Evolutionary conservation across 805 yeast genomes (phyloP), one percentile per base, ranked within the genome.

Genomic region (Kregervanrija pseudodelftensis): DNA sequence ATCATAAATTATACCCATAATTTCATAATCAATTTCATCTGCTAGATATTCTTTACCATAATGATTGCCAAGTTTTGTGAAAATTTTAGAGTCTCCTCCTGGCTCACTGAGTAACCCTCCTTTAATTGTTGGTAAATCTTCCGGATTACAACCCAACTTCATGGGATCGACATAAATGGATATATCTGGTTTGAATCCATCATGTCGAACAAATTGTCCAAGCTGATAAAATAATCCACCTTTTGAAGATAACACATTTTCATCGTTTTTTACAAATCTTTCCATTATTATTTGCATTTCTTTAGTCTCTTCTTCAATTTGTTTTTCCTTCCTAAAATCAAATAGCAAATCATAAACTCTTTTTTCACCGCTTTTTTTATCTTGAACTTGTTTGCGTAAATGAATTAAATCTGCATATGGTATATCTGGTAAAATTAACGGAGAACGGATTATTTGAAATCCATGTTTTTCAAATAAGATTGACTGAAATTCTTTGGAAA

Each of bases 201-300:
- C n/a, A 1, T 14, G 22, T 32, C 34, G 15, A 4, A 37, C 34
- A 14, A 48, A 45, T 4, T 39, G 33, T 7, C 52, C 52, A 31
- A 49, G 16, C 9, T 41, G 31, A 28, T 49, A 49, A 8, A 49
- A 7, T 4, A 36, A 15, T 11, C 37, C 32, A 11, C 33, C 39
- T 1, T 10, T 14, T 15, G 34, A 12, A 14, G 28, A 5, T 4
- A 22, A 7, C 7, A 5, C 28, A 7, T 7, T 22, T 2, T 22
- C 28, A 22, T 22, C 8, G 7, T 22, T 22, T 22, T 22, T 22
- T 5, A 22, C 28, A 7, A 22, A 22, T 8, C 39, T 36, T 4
- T 32, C 42, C 11, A 44, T 5, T 7, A 46, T 14, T 14, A 49
- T 8, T 33, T 50, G 53, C 22, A 42, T 31, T 33, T 50, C 53